Evolutionary conservation across 2,329 filamentous ascomycete genomes (phyloP).

Genomic region (Pseudogymnoascus pannorum): DNA sequence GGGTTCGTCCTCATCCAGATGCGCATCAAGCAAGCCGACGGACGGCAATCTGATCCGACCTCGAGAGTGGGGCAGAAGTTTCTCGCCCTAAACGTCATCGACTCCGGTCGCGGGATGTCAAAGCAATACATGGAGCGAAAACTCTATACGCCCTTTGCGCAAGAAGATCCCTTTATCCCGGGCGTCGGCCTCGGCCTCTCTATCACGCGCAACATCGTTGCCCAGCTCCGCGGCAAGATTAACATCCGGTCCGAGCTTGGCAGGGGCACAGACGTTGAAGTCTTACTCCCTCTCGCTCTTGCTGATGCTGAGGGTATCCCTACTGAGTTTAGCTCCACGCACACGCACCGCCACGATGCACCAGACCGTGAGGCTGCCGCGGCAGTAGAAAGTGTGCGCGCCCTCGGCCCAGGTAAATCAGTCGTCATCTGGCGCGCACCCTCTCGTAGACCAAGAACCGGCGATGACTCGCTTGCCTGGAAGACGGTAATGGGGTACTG

Average conservation of each 20-base stretch:
- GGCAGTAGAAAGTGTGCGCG: conserved; percentile 15
- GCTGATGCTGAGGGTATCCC: neutral
- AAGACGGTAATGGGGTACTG: conserved; percentile 23
- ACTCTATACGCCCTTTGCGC: conserved; percentile 52
- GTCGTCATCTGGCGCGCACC: conserved; percentile 13
- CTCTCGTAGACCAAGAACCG: neutral
- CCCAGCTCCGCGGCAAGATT: conserved; percentile 51
- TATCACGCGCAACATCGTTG: conserved; percentile 56
- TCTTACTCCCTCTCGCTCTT: conserved; percentile 34
- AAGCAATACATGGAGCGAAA: conserved; percentile 49
- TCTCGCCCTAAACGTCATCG: conserved; percentile 40
- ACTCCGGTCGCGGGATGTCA: conserved; percentile 57
- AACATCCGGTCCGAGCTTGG: conserved; percentile 47
- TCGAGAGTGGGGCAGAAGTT: conserved; percentile 9
- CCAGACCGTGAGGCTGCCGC: conserved; percentile 14
- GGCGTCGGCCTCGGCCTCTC: conserved; percentile 54
- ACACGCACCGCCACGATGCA: neutral
- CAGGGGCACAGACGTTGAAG: conserved; percentile 47
- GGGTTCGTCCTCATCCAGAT: conserved; percentile 41
- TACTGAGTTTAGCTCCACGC: neutral
- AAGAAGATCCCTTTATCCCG: conserved; percentile 53
- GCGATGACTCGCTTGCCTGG: conserved; percentile 17
- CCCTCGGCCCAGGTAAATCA: conserved; percentile 15
- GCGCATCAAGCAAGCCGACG: conserved; percentile 10
- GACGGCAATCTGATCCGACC: neutral